Evolutionary conservation across 2,329 filamentous ascomycete species (phyloP), one percentile per base, ranked within the genome.

Genomic region (Escovopsis sp.): DNA sequence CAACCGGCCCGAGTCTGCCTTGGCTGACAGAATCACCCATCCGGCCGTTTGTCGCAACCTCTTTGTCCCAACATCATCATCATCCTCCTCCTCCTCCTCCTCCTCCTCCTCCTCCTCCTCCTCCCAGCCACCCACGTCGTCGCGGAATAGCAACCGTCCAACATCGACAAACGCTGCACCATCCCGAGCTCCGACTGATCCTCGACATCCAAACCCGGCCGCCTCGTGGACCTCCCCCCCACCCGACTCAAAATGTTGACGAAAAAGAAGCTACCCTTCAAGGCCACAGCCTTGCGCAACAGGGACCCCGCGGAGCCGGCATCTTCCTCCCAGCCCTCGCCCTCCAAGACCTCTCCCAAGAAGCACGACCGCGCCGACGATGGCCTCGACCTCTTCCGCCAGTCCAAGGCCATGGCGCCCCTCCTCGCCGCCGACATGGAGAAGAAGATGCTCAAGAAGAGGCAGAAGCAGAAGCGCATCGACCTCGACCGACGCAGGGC

Each of bases 401-500:
- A 68, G 5, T 61, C 67, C 11, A 67, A 66, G 46, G 61, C 67
- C 43, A 71, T 72, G 52, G 70, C 68, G 39, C 61, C 65, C 6
- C 58, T 62, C 31, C 52, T 67, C 29, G 53, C 60, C 41, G 62
- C 64, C n/a, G 63, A 68, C 29, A 58, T 55, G 32, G 56, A 63
- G 48, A 53, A 57, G 36, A 50, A 51, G n/a, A 20, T 49, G 38
- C 43, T 47, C 43, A 54, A 48, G 43, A 53, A 50, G 42, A 52
- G 50, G 45, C 50, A 53, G 34, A 50, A 52, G 25, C 47, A 44
- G 29, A 48, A 50, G 40, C 43, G 47, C 14, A 45, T 54, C 37
- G 41, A 47, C 32, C 47, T 45, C 47, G 39, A 51, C 39, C 48
- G 41, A 29, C 47, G 42, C 10, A 38, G 43, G 29, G 43, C 44